These are phyloP conservation scores for Boletus rufocinnamomeus DNA, from an alignment of 768 basidiomycete genomes.

Conservation along the genomic window DNA sequence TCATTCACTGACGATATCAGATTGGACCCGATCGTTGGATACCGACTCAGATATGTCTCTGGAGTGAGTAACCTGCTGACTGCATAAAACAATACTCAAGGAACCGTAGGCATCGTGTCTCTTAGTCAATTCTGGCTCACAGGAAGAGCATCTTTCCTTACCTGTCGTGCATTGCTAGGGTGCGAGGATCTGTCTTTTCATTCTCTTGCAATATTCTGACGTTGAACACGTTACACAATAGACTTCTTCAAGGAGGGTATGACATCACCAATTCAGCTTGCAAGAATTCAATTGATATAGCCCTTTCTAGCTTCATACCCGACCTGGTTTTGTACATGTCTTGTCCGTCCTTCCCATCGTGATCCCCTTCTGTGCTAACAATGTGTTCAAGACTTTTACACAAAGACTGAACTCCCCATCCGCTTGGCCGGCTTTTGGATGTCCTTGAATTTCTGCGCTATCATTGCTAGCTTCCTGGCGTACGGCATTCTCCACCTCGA, in stretches of 20 bases:
- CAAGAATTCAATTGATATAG: not conserved
- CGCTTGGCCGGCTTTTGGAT: conserved; percentile 74
- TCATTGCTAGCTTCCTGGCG: conserved; percentile 63
- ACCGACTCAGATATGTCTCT: conserved; percentile 56
- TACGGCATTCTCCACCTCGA: conserved; percentile 52
- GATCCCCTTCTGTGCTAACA: not conserved
- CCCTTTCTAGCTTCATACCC: conserved; percentile 48
- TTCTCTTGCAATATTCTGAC: not conserved
- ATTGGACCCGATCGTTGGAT: conserved; percentile 67
- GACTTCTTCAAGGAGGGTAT: conserved; percentile 50
- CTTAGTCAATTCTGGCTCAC: conserved; percentile 56
- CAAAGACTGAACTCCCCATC: conserved; percentile 49
- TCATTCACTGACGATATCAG: conserved; percentile 27
- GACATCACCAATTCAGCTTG: not conserved
- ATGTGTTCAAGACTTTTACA: conserved; percentile 46
- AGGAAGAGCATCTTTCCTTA: conserved; percentile 52
- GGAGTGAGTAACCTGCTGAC: conserved; percentile 35
- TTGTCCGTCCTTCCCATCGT: conserved; percentile 38
- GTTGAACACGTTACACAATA: conserved; percentile 12
- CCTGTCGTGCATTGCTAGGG: conserved; percentile 51
- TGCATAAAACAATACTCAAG: not conserved
- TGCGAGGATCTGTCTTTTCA: conserved; percentile 13
- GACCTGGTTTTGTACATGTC: conserved; percentile 64
- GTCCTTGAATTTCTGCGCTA: conserved; percentile 54
- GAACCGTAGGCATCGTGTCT: conserved; percentile 41